Conservation (phyloP, 2,329 filamentous ascomycete genomes). For the Apiospora aurea region DNA sequence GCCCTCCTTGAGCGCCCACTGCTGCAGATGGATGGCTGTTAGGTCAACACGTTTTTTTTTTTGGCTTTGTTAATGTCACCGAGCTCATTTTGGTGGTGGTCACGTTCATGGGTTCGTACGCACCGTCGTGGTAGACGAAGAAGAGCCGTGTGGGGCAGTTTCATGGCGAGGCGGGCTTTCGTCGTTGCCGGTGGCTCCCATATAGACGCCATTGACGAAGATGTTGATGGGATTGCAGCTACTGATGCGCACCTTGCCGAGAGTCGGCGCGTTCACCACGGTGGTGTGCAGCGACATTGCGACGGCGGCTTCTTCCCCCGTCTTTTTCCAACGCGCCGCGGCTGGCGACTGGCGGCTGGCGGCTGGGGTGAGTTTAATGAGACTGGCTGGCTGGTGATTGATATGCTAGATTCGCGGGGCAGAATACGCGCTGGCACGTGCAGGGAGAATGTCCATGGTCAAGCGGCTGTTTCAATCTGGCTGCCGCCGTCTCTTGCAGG, state of each 20-base stretch:
- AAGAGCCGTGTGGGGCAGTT: neutral
- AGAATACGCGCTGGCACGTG: slow-evolving; percentile 15
- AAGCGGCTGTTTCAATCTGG: neutral
- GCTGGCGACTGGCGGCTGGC: neutral
- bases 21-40: neutral
- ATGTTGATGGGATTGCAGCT: slow-evolving; percentile 34
- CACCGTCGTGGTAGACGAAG: neutral
- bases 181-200: slow-evolving; percentile 16
- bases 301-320: neutral
- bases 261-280: slow-evolving; percentile 19
- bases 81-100: neutral
- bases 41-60: neutral
- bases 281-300: slow-evolving; percentile 21
- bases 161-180: neutral
- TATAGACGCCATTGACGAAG: slow-evolving; percentile 23
- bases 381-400: neutral
- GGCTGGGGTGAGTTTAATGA: neutral
- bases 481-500: neutral
- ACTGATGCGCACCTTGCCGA: slow-evolving; percentile 32
- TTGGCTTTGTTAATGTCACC: neutral
- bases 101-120: neutral
- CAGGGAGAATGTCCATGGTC: slow-evolving; percentile 14
- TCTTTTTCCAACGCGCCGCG: neutral
- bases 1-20: slow-evolving; percentile 3
- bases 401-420: slow-evolving; percentile 13